A percentile compares a stretch with the other conserved stretches of the same genome.
These are phyloP conservation scores for Syzygium aqueum DNA, from an alignment of 345 rosid genomes.

Conservation along the genomic window DNA sequence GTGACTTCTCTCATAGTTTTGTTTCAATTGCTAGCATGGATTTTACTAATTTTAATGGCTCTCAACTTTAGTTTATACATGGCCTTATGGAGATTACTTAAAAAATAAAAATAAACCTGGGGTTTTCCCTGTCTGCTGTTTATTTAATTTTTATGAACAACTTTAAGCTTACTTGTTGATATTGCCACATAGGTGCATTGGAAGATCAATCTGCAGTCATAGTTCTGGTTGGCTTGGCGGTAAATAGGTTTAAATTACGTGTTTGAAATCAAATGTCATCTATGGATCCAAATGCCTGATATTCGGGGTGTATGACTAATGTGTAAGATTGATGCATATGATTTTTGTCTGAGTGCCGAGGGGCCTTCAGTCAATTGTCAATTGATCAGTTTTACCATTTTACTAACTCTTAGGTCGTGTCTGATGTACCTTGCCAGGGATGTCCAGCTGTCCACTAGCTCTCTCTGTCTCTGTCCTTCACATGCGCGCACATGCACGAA, in stretches of 20 bases:
- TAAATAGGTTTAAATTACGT: not conserved
- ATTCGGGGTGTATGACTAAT: not conserved
- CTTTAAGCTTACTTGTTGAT: not conserved
- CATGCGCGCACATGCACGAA: not conserved
- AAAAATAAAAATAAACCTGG: not conserved
- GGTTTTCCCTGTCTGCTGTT: not conserved
- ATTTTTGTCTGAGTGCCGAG: not conserved
- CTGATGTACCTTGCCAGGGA: not conserved
- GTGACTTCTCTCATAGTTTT: not conserved
- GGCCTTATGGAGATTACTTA: not conserved
- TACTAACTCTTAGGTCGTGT: not conserved
- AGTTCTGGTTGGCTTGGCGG: not conserved
- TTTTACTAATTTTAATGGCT: not conserved
- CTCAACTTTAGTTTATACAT: not conserved
- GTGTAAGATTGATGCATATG: not conserved
- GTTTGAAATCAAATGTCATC: not conserved
- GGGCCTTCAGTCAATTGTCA: not conserved
- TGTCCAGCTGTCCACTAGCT: not conserved
- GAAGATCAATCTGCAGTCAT: not conserved
- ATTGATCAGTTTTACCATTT: not conserved
- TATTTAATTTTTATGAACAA: not conserved
- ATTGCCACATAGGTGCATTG: not conserved
- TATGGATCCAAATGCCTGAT: not conserved
- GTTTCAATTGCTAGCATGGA: not conserved
- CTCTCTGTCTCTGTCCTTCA: not conserved